Percentiles rank a stretch among this genome's conserved stretches.
phyloP scores from a whole-genome alignment of 345 rosid species.

The Arabis alpina region DNA sequence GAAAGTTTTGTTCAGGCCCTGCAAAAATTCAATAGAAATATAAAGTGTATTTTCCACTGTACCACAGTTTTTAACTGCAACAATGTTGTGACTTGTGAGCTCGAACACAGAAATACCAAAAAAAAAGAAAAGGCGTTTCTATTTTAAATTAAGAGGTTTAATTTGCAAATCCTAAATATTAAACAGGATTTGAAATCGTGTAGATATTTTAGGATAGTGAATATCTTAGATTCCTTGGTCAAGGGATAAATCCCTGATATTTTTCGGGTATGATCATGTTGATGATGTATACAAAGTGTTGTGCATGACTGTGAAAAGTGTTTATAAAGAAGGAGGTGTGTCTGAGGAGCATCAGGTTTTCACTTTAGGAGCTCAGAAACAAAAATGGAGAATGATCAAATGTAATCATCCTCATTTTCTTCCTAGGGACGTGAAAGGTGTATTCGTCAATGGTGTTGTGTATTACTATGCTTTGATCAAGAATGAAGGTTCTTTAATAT shows the following conservation, averaged over 20 bases:
- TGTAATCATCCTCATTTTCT: slow-evolving; percentile 3
- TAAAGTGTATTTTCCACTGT: too few relatives aligned
- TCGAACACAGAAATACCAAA: too few relatives aligned
- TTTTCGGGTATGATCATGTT: slow-evolving; percentile 3
- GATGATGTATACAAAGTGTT: slow-evolving; percentile 18
- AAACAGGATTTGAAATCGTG: too few relatives aligned
- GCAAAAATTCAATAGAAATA: background rate
- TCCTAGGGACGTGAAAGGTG: background rate
- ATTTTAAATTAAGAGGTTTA: too few relatives aligned
- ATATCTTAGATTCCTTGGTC: too few relatives aligned
- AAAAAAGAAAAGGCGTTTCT: too few relatives aligned
- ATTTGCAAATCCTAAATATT: too few relatives aligned
- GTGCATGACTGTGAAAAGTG: slow-evolving; percentile 7
- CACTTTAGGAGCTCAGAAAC: slow-evolving; percentile 2
- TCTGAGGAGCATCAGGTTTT: slow-evolving; percentile 2
- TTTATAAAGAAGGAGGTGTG: background rate
- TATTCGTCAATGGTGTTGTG: slow-evolving; percentile 18
- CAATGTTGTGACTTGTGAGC: too few relatives aligned
- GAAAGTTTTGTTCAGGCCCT: slow-evolving; percentile 25
- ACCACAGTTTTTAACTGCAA: too few relatives aligned
- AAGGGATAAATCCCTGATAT: too few relatives aligned
- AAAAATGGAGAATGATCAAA: background rate
- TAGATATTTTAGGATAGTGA: too few relatives aligned
- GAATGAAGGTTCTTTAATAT: background rate
- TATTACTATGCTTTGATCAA: slow-evolving; percentile 14